These are phyloP conservation scores for Allium cepa DNA, from an alignment of 106 monocot genomes.

Conservation along the genomic window DNA sequence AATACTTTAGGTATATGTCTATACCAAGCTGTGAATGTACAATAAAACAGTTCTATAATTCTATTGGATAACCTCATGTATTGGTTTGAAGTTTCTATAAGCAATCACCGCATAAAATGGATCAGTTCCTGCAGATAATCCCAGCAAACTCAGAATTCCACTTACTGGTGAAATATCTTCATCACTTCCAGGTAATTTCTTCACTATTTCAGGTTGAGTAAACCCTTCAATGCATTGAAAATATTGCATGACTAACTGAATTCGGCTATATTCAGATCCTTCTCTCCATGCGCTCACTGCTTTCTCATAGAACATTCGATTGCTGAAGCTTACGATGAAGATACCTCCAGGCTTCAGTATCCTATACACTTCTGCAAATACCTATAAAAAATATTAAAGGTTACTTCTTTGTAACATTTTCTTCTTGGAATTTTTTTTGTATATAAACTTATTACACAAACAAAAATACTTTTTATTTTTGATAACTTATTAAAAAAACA, in stretches of 20 bases:
- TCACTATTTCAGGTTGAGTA: slow-evolving; percentile 62
- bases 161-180: slow-evolving; percentile 24
- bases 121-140: slow-evolving; percentile 36
- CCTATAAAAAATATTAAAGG: slow-evolving; percentile 11
- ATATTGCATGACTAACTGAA: slow-evolving; percentile 60
- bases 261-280: slow-evolving; percentile 49
- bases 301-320: slow-evolving; percentile 75
- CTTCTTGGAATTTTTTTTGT: no score
- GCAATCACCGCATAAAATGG: slow-evolving; percentile 75
- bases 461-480: no score
- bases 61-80: slow-evolving; percentile 13
- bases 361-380: slow-evolving; percentile 65
- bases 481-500: no score
- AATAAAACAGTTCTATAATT: no score
- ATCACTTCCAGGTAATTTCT: slow-evolving; percentile 19
- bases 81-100: slow-evolving; percentile 62
- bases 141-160: slow-evolving; percentile 39
- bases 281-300: slow-evolving; percentile 69
- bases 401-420: no score
- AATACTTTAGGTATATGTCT: no score
- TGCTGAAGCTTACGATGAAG: slow-evolving; percentile 76
- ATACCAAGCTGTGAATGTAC: no score
- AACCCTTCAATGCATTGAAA: slow-evolving; percentile 74
- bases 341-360: slow-evolving; percentile 68
- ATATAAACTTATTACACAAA: no score